Conservation (phyloP, 1,284 basidiomycete species). For the Neotropicomus parvogracilis region DNA sequence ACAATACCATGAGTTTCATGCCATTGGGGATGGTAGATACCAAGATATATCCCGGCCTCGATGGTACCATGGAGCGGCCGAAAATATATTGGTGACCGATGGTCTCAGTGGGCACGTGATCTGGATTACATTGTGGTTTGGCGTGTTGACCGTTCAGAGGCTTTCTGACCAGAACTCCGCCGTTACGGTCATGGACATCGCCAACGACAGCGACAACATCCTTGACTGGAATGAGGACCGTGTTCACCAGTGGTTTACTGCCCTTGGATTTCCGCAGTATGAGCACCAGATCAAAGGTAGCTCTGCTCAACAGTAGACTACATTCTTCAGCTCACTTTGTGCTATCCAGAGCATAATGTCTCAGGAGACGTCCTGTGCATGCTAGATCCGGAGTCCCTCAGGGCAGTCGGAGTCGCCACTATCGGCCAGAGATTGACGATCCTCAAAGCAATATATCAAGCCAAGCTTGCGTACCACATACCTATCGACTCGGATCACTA, state of each 20-base stretch:
- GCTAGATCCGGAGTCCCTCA: conserved; percentile 78
- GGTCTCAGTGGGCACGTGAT: background rate
- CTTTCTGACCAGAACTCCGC: background rate
- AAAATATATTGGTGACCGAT: conserved; percentile 5
- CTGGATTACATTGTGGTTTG: conserved; percentile 2
- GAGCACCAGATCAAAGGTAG: conserved; percentile 66
- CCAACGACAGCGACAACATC: conserved; percentile 45
- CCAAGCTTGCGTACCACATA: conserved; percentile 80
- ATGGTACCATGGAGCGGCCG: background rate
- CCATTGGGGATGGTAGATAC: background rate
- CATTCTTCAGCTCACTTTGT: conserved; percentile 3
- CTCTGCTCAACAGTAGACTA: conserved; percentile 1
- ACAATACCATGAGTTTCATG: background rate
- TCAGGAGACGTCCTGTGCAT: conserved; percentile 84
- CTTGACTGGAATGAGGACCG: conserved; percentile 80
- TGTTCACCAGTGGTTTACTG: conserved; percentile 72
- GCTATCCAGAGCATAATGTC: conserved; percentile 75
- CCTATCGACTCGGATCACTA: conserved; percentile 85
- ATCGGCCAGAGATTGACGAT: conserved; percentile 87
- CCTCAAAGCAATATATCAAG: conserved; percentile 83
- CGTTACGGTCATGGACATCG: conserved; percentile 35
- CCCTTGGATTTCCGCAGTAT: conserved; percentile 79
- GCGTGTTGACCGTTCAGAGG: background rate
- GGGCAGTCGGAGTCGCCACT: conserved; percentile 79
- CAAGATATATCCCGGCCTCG: background rate